Evolutionary conservation across 345 rosid species (phyloP).

Genomic region (Hirschfeldia incana): DNA sequence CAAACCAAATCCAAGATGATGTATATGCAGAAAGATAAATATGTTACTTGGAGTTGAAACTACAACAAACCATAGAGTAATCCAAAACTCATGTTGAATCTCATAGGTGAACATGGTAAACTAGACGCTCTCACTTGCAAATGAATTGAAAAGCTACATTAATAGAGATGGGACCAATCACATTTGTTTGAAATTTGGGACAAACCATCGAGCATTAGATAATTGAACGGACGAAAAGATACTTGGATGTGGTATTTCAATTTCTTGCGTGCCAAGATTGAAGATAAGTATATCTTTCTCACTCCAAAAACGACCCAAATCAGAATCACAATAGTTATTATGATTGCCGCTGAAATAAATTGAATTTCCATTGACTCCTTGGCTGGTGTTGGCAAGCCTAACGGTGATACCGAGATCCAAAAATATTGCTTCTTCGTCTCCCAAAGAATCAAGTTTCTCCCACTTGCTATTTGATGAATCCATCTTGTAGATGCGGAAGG

Average conservation of each 20-base stretch:
- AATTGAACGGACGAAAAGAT: background rate
- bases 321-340: background rate
- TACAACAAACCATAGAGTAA: background rate
- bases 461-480: background rate
- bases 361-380: background rate
- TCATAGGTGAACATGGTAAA: background rate
- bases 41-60: background rate
- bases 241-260: conserved; percentile 9
- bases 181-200: background rate
- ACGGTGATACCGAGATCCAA: background rate
- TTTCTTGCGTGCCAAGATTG: background rate
- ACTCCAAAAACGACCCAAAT: background rate
- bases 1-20: background rate
- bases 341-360: background rate
- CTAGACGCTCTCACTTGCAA: background rate
- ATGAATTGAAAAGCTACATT: background rate
- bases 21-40: background rate
- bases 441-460: background rate
- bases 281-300: background rate
- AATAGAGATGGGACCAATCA: background rate
- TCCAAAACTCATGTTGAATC: background rate
- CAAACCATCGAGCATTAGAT: conserved; percentile 14
- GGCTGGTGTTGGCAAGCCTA: background rate
- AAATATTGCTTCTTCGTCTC: background rate
- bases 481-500: background rate